Conservation (phyloP, 2,329 filamentous ascomycete genomes). For the Exophiala oligosperma region DNA sequence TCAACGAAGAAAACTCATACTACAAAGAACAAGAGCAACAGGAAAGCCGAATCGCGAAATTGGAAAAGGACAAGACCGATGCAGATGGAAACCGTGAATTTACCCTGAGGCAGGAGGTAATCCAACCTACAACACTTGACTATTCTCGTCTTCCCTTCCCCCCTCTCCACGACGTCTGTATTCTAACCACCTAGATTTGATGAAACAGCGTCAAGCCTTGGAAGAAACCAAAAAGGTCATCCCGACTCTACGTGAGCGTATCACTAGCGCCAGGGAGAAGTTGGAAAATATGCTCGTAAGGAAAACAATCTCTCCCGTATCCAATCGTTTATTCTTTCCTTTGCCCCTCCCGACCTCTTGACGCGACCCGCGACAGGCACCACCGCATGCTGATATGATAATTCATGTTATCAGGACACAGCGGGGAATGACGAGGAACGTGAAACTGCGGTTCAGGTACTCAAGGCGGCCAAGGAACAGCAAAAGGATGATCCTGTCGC, state of each 20-base stretch:
- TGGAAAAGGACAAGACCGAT: slow-evolving; percentile 60
- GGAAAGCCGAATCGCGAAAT: slow-evolving; percentile 66
- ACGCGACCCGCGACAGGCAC: not conserved
- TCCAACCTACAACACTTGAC: not conserved
- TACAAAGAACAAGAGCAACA: slow-evolving; percentile 81
- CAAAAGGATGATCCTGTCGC: slow-evolving; percentile 30
- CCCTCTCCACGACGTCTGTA: no score
- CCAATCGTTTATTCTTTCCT: not conserved
- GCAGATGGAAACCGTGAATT: slow-evolving; percentile 79
- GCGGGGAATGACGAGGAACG: slow-evolving; percentile 52
- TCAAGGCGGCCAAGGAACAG: slow-evolving; percentile 50
- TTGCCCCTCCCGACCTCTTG: not conserved
- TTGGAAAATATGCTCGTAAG: slow-evolving; percentile 75
- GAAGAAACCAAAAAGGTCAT: slow-evolving; percentile 87
- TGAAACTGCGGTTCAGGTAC: slow-evolving; percentile 53
- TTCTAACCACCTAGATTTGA: not conserved
- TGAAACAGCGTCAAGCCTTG: slow-evolving; percentile 68
- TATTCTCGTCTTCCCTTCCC: not conserved
- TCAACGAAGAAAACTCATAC: slow-evolving; percentile 91
- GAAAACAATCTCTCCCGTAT: not conserved
- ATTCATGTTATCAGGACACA: slow-evolving; percentile 37
- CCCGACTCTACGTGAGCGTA: slow-evolving; percentile 68
- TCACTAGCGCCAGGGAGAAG: slow-evolving; percentile 68
- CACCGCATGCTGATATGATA: no score
- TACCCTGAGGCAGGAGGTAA: slow-evolving; percentile 82